These are phyloP conservation scores for Taphrina communis DNA, from an alignment of 1,139 yeast genomes.

Conservation along the genomic window DNA sequence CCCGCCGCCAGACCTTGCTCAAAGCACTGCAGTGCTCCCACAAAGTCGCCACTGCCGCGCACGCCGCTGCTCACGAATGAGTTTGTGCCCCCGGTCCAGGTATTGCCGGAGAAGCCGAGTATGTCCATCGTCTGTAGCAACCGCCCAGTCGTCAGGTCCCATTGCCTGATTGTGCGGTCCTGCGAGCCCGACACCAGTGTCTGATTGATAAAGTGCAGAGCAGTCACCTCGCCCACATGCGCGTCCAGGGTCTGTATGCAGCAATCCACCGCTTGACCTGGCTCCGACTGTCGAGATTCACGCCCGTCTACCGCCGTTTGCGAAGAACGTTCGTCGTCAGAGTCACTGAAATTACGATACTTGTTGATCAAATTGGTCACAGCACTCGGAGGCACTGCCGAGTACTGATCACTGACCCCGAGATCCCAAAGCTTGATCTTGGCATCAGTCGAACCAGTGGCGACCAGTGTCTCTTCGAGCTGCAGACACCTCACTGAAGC, in stretches of 20 bases:
- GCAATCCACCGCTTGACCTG: constrained; percentile 46
- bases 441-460: constrained; percentile 70
- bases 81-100: constrained; percentile 18
- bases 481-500: constrained; percentile 66
- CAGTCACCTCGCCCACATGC: constrained; percentile 69
- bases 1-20: constrained; percentile 80
- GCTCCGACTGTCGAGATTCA: constrained; percentile 9
- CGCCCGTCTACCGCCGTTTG: constrained; percentile 49
- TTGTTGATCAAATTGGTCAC: constrained; percentile 34
- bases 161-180: constrained; percentile 64
- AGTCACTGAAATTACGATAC: constrained; percentile 26
- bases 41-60: constrained; percentile 53
- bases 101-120: constrained; percentile 47
- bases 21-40: constrained; percentile 66
- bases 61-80: constrained; percentile 14
- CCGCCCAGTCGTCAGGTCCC: constrained; percentile 65
- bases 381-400: constrained; percentile 20
- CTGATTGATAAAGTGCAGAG: constrained; percentile 59
- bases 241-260: constrained; percentile 62
- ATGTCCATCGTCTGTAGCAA: constrained; percentile 68
- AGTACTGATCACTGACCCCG: constrained; percentile 49
- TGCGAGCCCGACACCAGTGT: constrained; percentile 65
- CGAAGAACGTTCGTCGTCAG: constrained; percentile 46
- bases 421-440: constrained; percentile 66
- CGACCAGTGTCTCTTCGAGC: constrained; percentile 60